Evolutionary conservation across 1,284 basidiomycete genomes (phyloP).

Genomic region (Cryptococcus sp.): DNA sequence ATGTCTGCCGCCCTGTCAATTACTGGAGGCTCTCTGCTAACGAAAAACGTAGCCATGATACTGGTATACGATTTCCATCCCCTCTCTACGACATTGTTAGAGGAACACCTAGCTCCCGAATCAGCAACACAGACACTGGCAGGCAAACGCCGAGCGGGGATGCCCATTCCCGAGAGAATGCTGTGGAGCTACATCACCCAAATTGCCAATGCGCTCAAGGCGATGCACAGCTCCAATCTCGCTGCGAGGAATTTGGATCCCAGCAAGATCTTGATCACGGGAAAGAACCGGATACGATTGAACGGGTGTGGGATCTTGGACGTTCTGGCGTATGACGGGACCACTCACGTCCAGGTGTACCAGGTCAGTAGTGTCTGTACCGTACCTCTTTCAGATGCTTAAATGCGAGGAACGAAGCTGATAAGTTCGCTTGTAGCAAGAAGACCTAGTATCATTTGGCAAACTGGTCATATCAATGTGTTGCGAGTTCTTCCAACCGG

Average conservation of each 20-base stretch:
- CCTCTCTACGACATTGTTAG: slow-evolving; percentile 77
- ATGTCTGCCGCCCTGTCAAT: slow-evolving; percentile 42
- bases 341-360: slow-evolving; percentile 62
- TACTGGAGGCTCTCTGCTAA: not conserved
- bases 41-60: slow-evolving; percentile 68
- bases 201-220: slow-evolving; percentile 82
- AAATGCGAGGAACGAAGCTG: not conserved
- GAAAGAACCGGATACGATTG: slow-evolving; percentile 81
- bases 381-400: not conserved
- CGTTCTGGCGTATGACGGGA: slow-evolving; percentile 73
- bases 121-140: slow-evolving; percentile 32
- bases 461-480: slow-evolving; percentile 80
- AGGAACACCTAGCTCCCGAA: slow-evolving; percentile 60
- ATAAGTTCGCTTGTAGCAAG: slow-evolving; percentile 60
- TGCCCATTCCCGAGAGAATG: slow-evolving; percentile 71
- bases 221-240: slow-evolving; percentile 77
- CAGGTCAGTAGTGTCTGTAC: slow-evolving; percentile 55
- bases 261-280: slow-evolving; percentile 84
- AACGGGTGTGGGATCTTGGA: slow-evolving; percentile 83
- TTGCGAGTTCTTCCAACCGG: slow-evolving; percentile 56
- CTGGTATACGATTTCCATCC: slow-evolving; percentile 93
- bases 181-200: slow-evolving; percentile 95
- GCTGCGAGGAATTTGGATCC: slow-evolving; percentile 83
- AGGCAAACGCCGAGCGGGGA: slow-evolving; percentile 29
- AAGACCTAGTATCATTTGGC: slow-evolving; percentile 86